Conservation (phyloP, 1,139 yeast genomes). For the Yamadazyma spencermartinsiae region DNA sequence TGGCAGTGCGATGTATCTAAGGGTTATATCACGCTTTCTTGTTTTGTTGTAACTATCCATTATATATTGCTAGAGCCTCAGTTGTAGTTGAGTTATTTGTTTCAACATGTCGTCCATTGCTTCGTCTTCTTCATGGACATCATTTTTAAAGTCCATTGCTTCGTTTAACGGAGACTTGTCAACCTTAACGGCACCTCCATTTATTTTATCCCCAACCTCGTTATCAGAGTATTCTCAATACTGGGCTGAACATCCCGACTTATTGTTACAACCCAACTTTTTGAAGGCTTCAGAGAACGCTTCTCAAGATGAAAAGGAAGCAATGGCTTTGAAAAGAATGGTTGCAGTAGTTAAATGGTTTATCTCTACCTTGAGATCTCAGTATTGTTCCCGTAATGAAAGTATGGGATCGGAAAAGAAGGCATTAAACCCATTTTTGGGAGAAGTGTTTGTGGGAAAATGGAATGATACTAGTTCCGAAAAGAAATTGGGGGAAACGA, state of each 20-base stretch:
- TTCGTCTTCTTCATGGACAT: constrained; percentile 67
- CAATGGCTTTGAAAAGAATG: constrained; percentile 59
- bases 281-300: constrained; percentile 37
- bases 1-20: background rate
- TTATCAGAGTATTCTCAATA: constrained; percentile 88
- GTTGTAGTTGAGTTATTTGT: background rate
- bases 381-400: constrained; percentile 90
- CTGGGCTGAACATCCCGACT: constrained; percentile 89
- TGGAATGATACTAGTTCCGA: constrained; percentile 57
- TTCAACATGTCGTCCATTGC: constrained; percentile 24
- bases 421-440: constrained; percentile 91
- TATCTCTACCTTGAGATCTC: constrained; percentile 85
- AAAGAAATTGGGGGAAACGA: constrained; percentile 63
- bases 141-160: constrained; percentile 87
- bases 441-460: constrained; percentile 87
- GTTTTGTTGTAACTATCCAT: background rate
- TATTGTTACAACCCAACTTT: constrained; percentile 69
- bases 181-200: constrained; percentile 96
- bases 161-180: constrained; percentile 94
- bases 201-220: constrained; percentile 88
- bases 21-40: background rate
- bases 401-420: constrained; percentile 91
- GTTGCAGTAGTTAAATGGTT: constrained; percentile 89
- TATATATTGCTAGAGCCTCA: constrained; percentile 1
- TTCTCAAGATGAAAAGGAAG: constrained; percentile 44